Evolutionary conservation across 1,284 basidiomycete species (phyloP).

Genomic region (Microbotryomycetes sp.): DNA sequence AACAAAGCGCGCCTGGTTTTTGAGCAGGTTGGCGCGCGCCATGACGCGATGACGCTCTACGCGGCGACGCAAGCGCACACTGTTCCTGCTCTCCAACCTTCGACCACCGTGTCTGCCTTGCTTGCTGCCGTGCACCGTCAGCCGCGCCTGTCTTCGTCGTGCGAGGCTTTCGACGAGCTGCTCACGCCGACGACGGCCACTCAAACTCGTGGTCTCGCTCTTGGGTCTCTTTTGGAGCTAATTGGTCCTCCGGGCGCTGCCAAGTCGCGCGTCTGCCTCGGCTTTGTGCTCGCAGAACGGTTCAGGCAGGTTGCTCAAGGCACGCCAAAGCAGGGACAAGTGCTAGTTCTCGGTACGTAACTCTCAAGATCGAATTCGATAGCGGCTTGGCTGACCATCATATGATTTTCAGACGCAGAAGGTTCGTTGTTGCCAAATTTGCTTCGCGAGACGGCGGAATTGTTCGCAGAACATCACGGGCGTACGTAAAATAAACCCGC

Average conservation of each 20-base stretch:
- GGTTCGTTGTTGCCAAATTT: slow-evolving; percentile 19
- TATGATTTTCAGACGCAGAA: slow-evolving; percentile 10
- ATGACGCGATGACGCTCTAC: neutral
- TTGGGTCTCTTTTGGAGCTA: slow-evolving; percentile 14
- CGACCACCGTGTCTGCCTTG: neutral
- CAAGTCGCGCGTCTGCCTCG: slow-evolving; percentile 16
- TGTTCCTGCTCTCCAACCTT: neutral
- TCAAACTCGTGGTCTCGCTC: neutral
- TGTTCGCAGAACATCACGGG: slow-evolving; percentile 8
- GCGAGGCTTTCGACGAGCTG: slow-evolving; percentile 10
- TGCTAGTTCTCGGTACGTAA: slow-evolving; percentile 18
- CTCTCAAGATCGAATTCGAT: neutral
- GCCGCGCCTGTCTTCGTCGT: slow-evolving; percentile 11
- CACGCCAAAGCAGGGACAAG: slow-evolving; percentile 1
- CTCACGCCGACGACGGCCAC: neutral
- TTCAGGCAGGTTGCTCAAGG: neutral
- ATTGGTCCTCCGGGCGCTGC: slow-evolving; percentile 24
- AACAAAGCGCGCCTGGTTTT: neutral
- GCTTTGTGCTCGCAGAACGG: slow-evolving; percentile 8
- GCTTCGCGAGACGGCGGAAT: slow-evolving; percentile 5
- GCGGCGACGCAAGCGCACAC: neutral
- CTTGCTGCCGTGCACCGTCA: neutral
- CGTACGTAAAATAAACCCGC: too few species aligned
- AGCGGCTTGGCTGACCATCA: neutral
- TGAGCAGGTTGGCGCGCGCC: neutral